Evolutionary conservation across 345 rosid genomes (phyloP).

Genomic region (Salix koriyanagi): DNA sequence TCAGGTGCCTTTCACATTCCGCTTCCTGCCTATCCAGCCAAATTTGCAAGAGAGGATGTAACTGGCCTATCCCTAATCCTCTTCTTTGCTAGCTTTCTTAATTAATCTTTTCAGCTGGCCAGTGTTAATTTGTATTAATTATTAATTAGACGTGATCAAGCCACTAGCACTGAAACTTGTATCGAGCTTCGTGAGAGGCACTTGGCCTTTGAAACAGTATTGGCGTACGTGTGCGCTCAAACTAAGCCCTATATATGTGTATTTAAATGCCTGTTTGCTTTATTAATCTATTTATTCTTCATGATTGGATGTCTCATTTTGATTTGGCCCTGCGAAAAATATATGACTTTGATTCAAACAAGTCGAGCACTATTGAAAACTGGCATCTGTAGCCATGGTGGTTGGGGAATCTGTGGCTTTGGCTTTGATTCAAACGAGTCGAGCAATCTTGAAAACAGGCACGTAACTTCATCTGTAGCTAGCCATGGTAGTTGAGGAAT

Average conservation of each 20-base stretch:
- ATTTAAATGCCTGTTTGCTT: not conserved
- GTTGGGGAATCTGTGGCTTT: too few species aligned
- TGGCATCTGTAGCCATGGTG: too few species aligned
- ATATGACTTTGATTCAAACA: too few species aligned
- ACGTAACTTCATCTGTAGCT: too few species aligned
- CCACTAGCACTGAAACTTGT: too few species aligned
- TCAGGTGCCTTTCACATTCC: slow-evolving; percentile 42
- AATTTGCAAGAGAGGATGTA: slow-evolving; percentile 54
- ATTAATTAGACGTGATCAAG: not conserved
- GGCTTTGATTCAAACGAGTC: too few species aligned
- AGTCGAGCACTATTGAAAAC: too few species aligned
- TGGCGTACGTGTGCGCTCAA: not conserved
- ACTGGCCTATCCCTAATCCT: not conserved
- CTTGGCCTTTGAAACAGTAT: not conserved
- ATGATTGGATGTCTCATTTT: not conserved
- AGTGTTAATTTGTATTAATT: not conserved
- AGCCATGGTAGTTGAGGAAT: not conserved
- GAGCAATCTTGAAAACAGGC: too few species aligned
- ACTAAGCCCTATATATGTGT: not conserved
- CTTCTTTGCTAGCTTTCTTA: not conserved
- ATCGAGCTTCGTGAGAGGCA: not conserved
- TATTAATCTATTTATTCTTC: not conserved
- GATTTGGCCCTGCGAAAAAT: not conserved
- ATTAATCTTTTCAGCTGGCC: not conserved
- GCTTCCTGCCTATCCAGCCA: slow-evolving; percentile 58